Evolutionary conservation across 306 rosid species (phyloP), one percentile per base, ranked within the genome.

Genomic region (Prunus padus): DNA sequence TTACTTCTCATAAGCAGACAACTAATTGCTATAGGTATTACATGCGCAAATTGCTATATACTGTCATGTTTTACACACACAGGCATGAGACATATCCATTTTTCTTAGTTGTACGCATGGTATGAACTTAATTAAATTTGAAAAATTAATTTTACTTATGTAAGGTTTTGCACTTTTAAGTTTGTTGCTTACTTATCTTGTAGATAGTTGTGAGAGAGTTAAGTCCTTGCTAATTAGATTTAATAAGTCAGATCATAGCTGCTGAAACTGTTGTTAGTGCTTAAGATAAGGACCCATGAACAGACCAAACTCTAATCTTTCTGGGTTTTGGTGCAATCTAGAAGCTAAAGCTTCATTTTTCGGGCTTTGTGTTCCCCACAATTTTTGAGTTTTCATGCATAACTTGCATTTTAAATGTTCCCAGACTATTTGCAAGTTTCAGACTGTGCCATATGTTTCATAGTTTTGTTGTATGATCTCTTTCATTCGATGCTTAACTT

Each of bases 1-100:
- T 76, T 82, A 69, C 81, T 85, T 83, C 87, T 84, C 84, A 76
- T 86, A 83, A 71, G 50, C 79, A 67, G 85, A 77, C 86, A 75
- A 69, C 52, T 79, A 77, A 66, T 57, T 81, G 66, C 59, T 77
- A 71, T 83, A 77, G 85, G 85, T 81, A 81, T 82, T 74, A 52
- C 78, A 69, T 63, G 81, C n/a, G 75, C 75, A 73, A 74, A 79
- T 76, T 77, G 76, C 77, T 33, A 61, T 45, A 19, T 11, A 3
- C 49, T 45, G 14, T 42, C 47, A 8, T 28, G n/a, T 30, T 55
- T 56, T 57, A 55, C 62, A 23, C 30, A 28, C 52, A 37, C 18
- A 64, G 19, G 11, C 64, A 4, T 12, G 64, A 59, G 64, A 59
- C 25, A 61, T 10, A 23, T 63, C 68, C 31, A 15, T 18, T 31